Conservation (phyloP, 2,329 filamentous ascomycete species). For the Neonectria ditissima region DNA sequence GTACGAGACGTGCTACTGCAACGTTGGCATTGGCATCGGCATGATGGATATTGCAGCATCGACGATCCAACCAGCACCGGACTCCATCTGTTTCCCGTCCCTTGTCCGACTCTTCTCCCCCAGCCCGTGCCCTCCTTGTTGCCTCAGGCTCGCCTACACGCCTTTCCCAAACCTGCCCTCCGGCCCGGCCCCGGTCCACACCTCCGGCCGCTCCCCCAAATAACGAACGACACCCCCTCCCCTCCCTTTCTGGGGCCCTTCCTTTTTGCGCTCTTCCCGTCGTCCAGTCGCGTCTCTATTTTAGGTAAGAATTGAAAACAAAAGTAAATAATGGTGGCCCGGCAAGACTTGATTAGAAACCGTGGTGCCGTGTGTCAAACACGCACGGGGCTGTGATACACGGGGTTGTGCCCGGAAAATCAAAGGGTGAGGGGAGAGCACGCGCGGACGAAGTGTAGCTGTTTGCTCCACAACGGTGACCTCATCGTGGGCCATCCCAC, state of each 20-base stretch:
- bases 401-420: too few species aligned
- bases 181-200: conserved; percentile 5
- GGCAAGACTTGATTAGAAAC: background rate
- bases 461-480: background rate
- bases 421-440: background rate
- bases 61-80: background rate
- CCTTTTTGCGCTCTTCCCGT: too few species aligned
- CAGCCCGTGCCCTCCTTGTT: background rate
- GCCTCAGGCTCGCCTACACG: background rate
- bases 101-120: too few species aligned
- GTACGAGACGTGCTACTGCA: background rate
- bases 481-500: conserved; percentile 1
- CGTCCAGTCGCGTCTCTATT: background rate
- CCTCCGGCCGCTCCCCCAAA: background rate
- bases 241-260: background rate
- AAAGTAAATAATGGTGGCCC: background rate
- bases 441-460: background rate
- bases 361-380: background rate
- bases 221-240: background rate
- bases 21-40: conserved; percentile 12
- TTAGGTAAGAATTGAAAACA: background rate
- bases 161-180: background rate
- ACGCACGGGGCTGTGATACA: too few species aligned
- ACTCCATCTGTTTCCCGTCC: background rate
- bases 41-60: conserved; percentile 16